Evolutionary conservation across 2,329 filamentous ascomycete species (phyloP), one percentile per base, ranked within the genome.

Genomic region (Lecanicillium sp.): DNA sequence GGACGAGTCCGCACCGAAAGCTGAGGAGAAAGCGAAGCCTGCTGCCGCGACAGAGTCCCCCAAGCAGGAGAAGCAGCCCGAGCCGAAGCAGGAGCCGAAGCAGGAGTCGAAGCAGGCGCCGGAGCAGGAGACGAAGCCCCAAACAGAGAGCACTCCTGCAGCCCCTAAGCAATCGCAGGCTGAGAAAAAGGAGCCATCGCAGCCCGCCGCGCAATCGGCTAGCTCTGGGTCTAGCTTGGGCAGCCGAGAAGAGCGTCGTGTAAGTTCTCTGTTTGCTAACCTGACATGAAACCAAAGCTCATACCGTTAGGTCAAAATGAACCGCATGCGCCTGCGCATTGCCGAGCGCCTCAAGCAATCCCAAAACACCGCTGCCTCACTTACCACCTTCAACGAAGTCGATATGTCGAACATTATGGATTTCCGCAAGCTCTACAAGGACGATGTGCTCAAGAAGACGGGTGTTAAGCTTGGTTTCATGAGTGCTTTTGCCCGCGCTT

Each of bases 401-500:
- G 93, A 98, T 68, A 98, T 98, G 93, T 95, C 91, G 26, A 88
- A 86, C 19, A 76, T 98, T 42, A 95, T 97, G 86, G 89, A 96
- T 54, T 91, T 98, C 75, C 86, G 93, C 59, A 96, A 95, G 69
- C 76, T 90, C 39, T 97, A 97, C 79, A 97, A 97, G 76, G 91
- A 97, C 51, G 90, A 95, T 51, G 75, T 96, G 19, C 75, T 97
- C 50, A 95, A 97, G 79, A 95, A 91, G 76, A 93, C 88, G 9
- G 91, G 90, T 37, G 86, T 97, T 50, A 98, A 97, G 76, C 84
- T 98, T 46, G 93, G 93, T n/a, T 98, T 97, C 75, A 97, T 98
- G 91, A 93, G 90, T 66, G 91, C 91, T 48, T 98, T 98, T 71
- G 87, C 91, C 4, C 87, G 86, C 55, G 93, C 93, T 40, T 87